Conservation (phyloP, 2,329 filamentous ascomycete species). For the Penicillium hesseltinei region DNA sequence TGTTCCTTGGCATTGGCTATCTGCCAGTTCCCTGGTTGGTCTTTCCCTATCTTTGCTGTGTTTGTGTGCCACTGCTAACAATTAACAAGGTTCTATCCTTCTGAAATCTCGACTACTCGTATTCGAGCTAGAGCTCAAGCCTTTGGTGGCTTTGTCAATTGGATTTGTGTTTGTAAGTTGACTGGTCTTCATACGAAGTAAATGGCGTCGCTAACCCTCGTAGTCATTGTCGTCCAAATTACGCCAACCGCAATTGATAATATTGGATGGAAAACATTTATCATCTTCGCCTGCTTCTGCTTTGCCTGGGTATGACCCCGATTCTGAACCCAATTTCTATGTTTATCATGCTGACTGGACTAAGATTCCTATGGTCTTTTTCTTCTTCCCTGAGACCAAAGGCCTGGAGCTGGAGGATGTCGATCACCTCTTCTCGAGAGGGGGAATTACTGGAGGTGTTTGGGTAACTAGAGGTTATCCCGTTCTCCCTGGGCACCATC, state of each 20-base stretch:
- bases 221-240: constrained; percentile 11
- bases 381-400: constrained; percentile 65
- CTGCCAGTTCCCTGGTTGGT: constrained; percentile 43
- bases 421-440: constrained; percentile 45
- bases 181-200: constrained; percentile 19
- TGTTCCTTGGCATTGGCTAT: constrained; percentile 46
- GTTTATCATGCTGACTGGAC: constrained; percentile 12
- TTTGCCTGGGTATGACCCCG: constrained; percentile 19
- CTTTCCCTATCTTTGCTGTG: too few species aligned
- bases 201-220: constrained; percentile 14
- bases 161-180: constrained; percentile 38
- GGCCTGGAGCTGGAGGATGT: constrained; percentile 64
- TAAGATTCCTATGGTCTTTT: constrained; percentile 56
- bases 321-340: background rate
- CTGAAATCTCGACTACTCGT: constrained; percentile 44
- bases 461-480: constrained; percentile 27
- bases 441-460: constrained; percentile 39
- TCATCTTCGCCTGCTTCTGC: constrained; percentile 30
- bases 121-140: constrained; percentile 43
- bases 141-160: constrained; percentile 39
- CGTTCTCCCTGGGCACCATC: constrained; percentile 18
- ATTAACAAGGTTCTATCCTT: constrained; percentile 36
- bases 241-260: constrained; percentile 28
- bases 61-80: background rate
- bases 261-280: constrained; percentile 32